These are phyloP conservation scores for Apophysomyces sp. DNA, from an alignment of 371 early-diverging fungal species.

Conservation along the genomic window DNA sequence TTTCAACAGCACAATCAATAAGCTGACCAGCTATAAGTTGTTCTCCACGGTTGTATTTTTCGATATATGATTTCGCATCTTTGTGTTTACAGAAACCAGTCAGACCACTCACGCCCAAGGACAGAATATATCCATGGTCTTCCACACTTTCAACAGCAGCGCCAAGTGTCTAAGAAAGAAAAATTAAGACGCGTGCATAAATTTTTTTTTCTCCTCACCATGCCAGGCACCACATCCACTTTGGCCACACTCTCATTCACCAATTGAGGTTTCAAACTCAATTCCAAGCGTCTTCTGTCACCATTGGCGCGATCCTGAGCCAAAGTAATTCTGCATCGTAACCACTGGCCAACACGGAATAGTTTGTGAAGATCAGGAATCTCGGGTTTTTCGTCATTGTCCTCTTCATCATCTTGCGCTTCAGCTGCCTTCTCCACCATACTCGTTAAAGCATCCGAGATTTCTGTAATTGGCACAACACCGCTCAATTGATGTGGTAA, in stretches of 20 bases:
- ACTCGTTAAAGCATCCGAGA: slow-evolving; percentile 64
- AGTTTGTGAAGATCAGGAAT: slow-evolving; percentile 61
- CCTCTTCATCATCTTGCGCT: slow-evolving; percentile 49
- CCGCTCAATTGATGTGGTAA: slow-evolving; percentile 81
- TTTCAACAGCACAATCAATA: slow-evolving; percentile 54
- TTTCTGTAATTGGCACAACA: slow-evolving; percentile 76
- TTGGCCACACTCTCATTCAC: slow-evolving; percentile 60
- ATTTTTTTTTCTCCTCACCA: slow-evolving; percentile 39
- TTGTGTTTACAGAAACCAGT: slow-evolving; percentile 68
- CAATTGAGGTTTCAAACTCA: slow-evolving; percentile 69
- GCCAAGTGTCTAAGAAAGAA: slow-evolving; percentile 46
- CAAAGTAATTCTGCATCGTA: slow-evolving; percentile 62
- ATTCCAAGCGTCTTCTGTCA: slow-evolving; percentile 54
- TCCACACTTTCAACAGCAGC: slow-evolving; percentile 71
- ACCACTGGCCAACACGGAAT: slow-evolving; percentile 76
- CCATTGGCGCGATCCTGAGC: slow-evolving; percentile 39
- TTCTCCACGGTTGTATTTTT: slow-evolving; percentile 49
- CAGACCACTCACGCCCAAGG: slow-evolving; percentile 64
- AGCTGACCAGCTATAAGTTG: slow-evolving; percentile 67
- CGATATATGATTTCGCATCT: slow-evolving; percentile 55
- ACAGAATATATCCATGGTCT: slow-evolving; percentile 84
- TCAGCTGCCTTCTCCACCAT: slow-evolving; percentile 66
- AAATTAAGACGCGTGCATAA: not conserved
- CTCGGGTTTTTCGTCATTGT: slow-evolving; percentile 12
- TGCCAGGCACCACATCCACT: slow-evolving; percentile 58